Evolutionary conservation across 371 early-diverging fungal genomes (phyloP), one percentile per base, ranked within the genome.

Genomic region (Polyrhizophydium stewartii): DNA sequence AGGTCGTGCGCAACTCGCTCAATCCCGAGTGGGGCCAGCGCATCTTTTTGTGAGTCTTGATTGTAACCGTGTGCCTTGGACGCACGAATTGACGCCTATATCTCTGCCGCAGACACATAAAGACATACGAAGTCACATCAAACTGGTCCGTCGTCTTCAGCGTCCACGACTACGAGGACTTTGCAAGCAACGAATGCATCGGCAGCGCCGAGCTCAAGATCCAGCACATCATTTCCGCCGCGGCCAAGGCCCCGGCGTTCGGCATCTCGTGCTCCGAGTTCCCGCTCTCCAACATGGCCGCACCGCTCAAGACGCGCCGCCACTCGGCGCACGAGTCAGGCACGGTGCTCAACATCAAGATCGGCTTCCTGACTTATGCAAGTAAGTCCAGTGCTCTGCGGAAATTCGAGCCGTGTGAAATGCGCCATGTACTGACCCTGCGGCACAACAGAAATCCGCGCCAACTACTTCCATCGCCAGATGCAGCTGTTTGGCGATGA

Each of bases 21-120:
- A 86, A 88, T 60, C 95, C 94, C 27, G 78, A 75, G 21, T 94
- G 88, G 87, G 85, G 89, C 65, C 90, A 92, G 50, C 50, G 66
- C 24, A 66, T 67, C 9, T 64, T 63, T 37, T 50, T 74, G 60
- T 56, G 47, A 22, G n/a, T n/a, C 2, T n/a, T 13, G 12, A 21
- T 43, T 43, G 7, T 6, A 10, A 10, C 10, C 38, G 7, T 16
- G 38, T 6, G 38, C 7, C 10, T 10, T 37, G 38, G 16, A 16
- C 38, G 38, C 38, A 10, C 10, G 16, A 10, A 16, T 10, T 37
- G 7, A 37, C 16, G 16, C 10, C 38, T 6, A 37, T 16, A 37
- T 37, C 7, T 6, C 16, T 37, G 16, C 22, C 7, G 33, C 52
- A 70, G 60, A 24, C 68, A 68, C 35, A 46, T 74, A 27, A 25